phyloP scores from a whole-genome alignment of 2,329 filamentous ascomycete genomes.

The Colletotrichum tamarilloi region DNA sequence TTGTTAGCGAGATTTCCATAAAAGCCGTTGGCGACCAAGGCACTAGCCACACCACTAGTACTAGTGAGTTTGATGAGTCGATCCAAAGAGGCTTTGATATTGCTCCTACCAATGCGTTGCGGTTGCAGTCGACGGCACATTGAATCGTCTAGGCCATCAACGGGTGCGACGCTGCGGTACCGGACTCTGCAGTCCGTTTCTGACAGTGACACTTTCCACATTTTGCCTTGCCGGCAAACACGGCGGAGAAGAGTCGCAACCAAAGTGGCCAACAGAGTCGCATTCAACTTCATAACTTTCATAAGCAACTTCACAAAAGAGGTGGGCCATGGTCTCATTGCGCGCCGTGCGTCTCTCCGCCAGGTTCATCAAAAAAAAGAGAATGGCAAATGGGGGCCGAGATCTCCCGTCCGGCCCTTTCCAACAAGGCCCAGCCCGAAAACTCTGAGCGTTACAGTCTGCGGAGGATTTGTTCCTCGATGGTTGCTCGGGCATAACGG shows the following conservation, averaged over 20 bases:
- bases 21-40: background rate
- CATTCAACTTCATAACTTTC: background rate
- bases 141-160: background rate
- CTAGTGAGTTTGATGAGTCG: background rate
- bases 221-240: background rate
- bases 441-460: slow-evolving; percentile 27
- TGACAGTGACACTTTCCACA: background rate
- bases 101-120: background rate
- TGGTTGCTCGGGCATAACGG: background rate
- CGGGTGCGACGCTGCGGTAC: slow-evolving; percentile 15
- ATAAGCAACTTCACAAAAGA: background rate
- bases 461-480: slow-evolving; percentile 15
- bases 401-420: slow-evolving; percentile 16
- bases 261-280: background rate
- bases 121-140: background rate
- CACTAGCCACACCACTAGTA: background rate
- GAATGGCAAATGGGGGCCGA: background rate
- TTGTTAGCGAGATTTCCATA: background rate
- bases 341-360: background rate
- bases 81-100: background rate
- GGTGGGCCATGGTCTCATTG: background rate
- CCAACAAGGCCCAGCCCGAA: slow-evolving; percentile 13
- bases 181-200: background rate
- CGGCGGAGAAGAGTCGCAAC: slow-evolving; percentile 7
- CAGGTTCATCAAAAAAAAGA: background rate